Evolutionary conservation across 345 rosid species (phyloP).

Genomic region (Aquilaria malaccensis): DNA sequence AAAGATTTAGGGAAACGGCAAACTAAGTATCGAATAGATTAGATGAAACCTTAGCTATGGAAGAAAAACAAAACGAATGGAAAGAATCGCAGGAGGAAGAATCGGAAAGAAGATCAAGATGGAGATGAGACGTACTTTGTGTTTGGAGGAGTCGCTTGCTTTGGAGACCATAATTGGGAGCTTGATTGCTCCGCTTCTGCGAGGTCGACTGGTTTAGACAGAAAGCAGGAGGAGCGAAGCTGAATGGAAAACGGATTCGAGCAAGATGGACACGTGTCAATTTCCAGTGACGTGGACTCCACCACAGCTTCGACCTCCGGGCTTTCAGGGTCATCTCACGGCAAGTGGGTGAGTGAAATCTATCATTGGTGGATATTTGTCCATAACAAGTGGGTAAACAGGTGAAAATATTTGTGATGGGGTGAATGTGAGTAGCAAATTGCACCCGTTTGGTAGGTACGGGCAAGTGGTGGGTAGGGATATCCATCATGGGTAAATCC

Average conservation of each 20-base stretch:
- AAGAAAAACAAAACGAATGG: background rate
- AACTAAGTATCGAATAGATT: background rate
- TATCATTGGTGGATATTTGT: too few species aligned
- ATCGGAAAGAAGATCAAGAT: constrained; percentile 2
- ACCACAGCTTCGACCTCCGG: background rate
- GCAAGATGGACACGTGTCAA: constrained; percentile 5
- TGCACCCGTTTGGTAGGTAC: too few species aligned
- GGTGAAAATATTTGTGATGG: too few species aligned
- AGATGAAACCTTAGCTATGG: background rate
- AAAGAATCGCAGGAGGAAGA: background rate
- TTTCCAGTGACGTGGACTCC: constrained; percentile 10
- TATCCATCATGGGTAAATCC: too few species aligned
- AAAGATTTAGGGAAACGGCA: background rate
- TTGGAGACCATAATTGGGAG: constrained; percentile 16
- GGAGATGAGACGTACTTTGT: constrained; percentile 30
- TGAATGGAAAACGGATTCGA: constrained; percentile 2
- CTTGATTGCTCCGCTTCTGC: constrained; percentile 2
- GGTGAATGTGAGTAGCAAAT: too few species aligned
- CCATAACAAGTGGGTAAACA: too few species aligned
- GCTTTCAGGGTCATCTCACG: background rate
- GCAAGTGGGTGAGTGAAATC: background rate
- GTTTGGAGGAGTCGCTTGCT: constrained; percentile 15
- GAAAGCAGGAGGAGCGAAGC: constrained; percentile 1
- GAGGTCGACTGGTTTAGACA: background rate
- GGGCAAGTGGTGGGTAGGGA: too few species aligned